Percentiles rank a stretch among this genome's conserved stretches.
Evolutionary conservation across 108 stramenopile genomes (phyloP).

Genomic region (Nitzschia putrida): DNA sequence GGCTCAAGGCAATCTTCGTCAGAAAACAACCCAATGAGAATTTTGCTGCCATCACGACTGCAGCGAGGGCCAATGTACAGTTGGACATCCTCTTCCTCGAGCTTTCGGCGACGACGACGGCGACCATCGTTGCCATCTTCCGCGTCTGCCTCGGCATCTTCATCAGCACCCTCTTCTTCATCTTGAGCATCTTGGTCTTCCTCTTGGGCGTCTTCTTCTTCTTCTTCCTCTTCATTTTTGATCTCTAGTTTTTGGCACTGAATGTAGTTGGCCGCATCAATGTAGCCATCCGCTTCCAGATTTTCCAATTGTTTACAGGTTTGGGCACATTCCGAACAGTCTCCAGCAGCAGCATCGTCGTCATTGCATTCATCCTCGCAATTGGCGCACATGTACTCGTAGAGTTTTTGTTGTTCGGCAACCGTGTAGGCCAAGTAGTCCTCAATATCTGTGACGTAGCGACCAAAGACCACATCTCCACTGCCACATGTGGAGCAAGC

Average conservation of each 20-base stretch:
- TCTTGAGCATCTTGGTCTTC: constrained; percentile 17
- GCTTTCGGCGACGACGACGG: constrained; percentile 28
- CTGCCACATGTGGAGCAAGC: constrained; percentile 46
- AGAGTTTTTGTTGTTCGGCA: constrained; percentile 46
- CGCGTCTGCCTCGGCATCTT: not conserved
- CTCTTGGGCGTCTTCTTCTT: constrained; percentile 11
- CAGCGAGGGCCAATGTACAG: constrained; percentile 72
- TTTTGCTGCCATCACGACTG: constrained; percentile 44
- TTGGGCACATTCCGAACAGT: constrained; percentile 31
- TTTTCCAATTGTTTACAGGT: constrained; percentile 40
- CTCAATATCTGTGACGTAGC: constrained; percentile 69
- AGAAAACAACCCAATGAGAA: constrained; percentile 71
- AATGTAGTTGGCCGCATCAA: constrained; percentile 64
- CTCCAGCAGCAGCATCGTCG: constrained; percentile 26
- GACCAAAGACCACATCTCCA: constrained; percentile 48
- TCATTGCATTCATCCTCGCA: constrained; percentile 62
- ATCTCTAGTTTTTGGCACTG: constrained; percentile 60
- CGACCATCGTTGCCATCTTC: not conserved
- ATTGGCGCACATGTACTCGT: constrained; percentile 65
- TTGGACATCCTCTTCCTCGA: constrained; percentile 34
- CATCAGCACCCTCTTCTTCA: constrained; percentile 3
- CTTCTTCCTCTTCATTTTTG: constrained; percentile 22
- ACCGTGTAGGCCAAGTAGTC: constrained; percentile 60
- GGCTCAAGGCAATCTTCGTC: constrained; percentile 66
- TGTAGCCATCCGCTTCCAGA: constrained; percentile 67